Conservation (phyloP, 306 rosid genomes). For the Alnus rubra region DNA sequence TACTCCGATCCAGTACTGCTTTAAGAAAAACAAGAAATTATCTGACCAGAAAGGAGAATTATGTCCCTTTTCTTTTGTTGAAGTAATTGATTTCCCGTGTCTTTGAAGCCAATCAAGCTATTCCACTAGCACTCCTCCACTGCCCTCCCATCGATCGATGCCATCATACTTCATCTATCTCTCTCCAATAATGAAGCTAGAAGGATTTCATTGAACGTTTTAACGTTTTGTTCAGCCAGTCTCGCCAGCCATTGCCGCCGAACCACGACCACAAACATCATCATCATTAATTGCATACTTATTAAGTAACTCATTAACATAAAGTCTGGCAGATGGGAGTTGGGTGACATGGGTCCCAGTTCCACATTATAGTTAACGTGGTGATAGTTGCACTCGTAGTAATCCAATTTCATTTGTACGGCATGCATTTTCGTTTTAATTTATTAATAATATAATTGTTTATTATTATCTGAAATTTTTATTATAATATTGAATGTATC, state of each 20-base stretch:
- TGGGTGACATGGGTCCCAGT: not conserved
- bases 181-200: slow-evolving; percentile 8
- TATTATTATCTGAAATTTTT: too few species aligned
- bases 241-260: not conserved
- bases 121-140: slow-evolving; percentile 12
- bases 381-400: too few species aligned
- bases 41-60: slow-evolving; percentile 13
- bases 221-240: slow-evolving; percentile 28
- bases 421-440: too few species aligned
- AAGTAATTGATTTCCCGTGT: slow-evolving; percentile 43
- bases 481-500: too few species aligned
- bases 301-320: not conserved
- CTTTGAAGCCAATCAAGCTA: slow-evolving; percentile 48
- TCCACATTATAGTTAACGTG: not conserved
- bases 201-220: slow-evolving; percentile 15
- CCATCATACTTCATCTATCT: slow-evolving; percentile 22
- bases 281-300: not conserved
- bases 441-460: too few species aligned
- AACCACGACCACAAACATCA: slow-evolving; percentile 3
- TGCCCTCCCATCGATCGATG: slow-evolving; percentile 1
- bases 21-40: not conserved
- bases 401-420: too few species aligned
- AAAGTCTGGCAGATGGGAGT: not conserved
- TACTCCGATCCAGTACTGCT: not conserved
- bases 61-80: slow-evolving; percentile 11